Evolutionary conservation across 345 rosid species (phyloP).

Genomic region (Bruguiera gymnorhiza): DNA sequence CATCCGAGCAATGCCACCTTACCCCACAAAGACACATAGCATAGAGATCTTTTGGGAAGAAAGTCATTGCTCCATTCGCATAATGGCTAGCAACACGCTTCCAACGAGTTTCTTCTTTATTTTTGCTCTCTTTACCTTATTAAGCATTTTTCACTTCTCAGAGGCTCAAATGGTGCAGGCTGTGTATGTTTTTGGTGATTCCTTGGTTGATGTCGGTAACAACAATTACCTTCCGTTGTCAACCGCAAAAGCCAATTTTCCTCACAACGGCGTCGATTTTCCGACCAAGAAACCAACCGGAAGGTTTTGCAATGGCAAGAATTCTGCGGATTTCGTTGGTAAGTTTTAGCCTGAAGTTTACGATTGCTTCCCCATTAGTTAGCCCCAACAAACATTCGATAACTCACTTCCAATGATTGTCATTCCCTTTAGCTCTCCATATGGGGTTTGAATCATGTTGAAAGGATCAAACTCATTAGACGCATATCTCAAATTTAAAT

Average conservation of each 20-base stretch:
- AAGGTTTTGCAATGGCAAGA: conserved; percentile 56
- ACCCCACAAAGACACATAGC: no score
- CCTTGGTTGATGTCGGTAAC: conserved; percentile 54
- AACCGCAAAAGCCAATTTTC: conserved; percentile 40
- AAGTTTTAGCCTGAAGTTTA: not conserved
- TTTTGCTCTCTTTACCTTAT: not conserved
- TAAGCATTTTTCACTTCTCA: not conserved
- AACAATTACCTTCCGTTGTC: conserved; percentile 41
- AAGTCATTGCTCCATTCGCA: not conserved
- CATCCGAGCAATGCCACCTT: no score
- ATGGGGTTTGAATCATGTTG: no score
- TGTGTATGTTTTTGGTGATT: conserved; percentile 47
- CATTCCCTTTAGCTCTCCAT: no score
- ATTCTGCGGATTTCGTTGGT: conserved; percentile 56
- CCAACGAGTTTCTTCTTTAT: not conserved
- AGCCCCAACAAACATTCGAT: no score
- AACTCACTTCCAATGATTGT: no score
- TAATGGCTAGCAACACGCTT: not conserved
- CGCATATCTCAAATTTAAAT: no score
- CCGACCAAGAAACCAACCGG: conserved; percentile 45
- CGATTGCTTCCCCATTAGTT: no score
- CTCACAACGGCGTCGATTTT: conserved; percentile 54
- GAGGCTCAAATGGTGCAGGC: conserved; percentile 42
- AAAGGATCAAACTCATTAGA: no score
- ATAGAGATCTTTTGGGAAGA: no score